Base-by-base conservation (phyloP, 345 rosid genomes). In the Mangifera indica region DNA sequence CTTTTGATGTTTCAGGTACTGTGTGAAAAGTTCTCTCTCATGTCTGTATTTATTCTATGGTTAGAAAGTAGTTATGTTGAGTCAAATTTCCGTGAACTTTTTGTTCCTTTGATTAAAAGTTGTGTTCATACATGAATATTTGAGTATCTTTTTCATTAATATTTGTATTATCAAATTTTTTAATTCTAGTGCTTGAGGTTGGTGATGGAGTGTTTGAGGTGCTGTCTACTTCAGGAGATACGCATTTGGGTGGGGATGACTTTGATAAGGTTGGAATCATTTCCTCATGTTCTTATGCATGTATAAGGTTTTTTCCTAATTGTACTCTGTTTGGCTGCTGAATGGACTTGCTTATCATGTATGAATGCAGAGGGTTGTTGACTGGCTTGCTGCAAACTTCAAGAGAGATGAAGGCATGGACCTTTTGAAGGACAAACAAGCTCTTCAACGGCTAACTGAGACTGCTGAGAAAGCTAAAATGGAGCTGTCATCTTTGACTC, bases 191-290 rank as follows among this genome's bases (percentile, higher is more conserved):
- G 67, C 99, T 95, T 55, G 99, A 95, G 85, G 99, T 95, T 62
- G 99, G 99, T 87, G 99, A 92, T 79, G 98, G 99, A 74, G 99
- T 95, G 52, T 95, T 95, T 80, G 99, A 95, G 78, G 99, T 95
- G 80, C 92, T 95, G 9, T 95, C 99, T 32, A 92, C 99, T 24
- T 92, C 99, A 64, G 98, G 99, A 5, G 99, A 95, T 77, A 95
- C 99, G 1, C 97, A 95, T 83, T 81, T 94, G 87, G 98, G 98
- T 17, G 98, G 98, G 73, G 98, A 94, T 81, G 98, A 94, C 76
- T 94, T 94, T 72, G 98, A 95, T 60, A 95, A 92, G 97, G 98
- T 90, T 57, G 24, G 80, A 32, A 13, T 40, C 40, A 25, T 45
- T 22, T 22, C 2, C 24, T 29, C 24, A 37, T 37, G 40, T 0